Conservation (phyloP, 1,284 basidiomycete species). For the Golubevia pallescens region DNA sequence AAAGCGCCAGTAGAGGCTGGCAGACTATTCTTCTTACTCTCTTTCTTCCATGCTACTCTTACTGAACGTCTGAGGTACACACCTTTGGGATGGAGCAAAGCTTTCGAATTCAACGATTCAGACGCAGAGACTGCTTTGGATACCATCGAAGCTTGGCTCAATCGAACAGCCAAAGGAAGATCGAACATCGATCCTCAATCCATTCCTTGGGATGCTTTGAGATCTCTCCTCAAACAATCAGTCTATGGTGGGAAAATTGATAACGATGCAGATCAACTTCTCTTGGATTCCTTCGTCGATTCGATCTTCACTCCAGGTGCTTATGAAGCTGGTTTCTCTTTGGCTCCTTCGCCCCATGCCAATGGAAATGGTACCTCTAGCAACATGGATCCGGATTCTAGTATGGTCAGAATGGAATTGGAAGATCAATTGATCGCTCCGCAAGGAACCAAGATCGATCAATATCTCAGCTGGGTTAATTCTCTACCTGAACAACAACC, state of each 20-base stretch:
- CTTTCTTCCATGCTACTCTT: slow-evolving; percentile 57
- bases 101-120: slow-evolving; percentile 62
- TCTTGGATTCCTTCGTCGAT: slow-evolving; percentile 60
- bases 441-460: slow-evolving; percentile 55
- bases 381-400: background rate
- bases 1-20: slow-evolving; percentile 47
- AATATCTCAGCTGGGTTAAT: slow-evolving; percentile 50
- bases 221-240: slow-evolving; percentile 49
- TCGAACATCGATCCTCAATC: slow-evolving; percentile 51
- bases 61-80: slow-evolving; percentile 56
- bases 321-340: slow-evolving; percentile 47
- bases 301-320: slow-evolving; percentile 51
- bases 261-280: slow-evolving; percentile 45
- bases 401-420: slow-evolving; percentile 9
- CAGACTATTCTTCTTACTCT: slow-evolving; percentile 53
- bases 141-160: slow-evolving; percentile 54
- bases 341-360: slow-evolving; percentile 26
- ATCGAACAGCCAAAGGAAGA: slow-evolving; percentile 38
- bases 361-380: background rate
- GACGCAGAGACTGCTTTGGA: slow-evolving; percentile 55
- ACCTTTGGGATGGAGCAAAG: slow-evolving; percentile 55
- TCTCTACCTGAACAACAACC: slow-evolving; percentile 60
- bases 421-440: slow-evolving; percentile 43
- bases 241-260: slow-evolving; percentile 63
- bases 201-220: slow-evolving; percentile 57